Evolutionary conservation across 306 rosid species (phyloP).

Genomic region (Lathyrus sativus): DNA sequence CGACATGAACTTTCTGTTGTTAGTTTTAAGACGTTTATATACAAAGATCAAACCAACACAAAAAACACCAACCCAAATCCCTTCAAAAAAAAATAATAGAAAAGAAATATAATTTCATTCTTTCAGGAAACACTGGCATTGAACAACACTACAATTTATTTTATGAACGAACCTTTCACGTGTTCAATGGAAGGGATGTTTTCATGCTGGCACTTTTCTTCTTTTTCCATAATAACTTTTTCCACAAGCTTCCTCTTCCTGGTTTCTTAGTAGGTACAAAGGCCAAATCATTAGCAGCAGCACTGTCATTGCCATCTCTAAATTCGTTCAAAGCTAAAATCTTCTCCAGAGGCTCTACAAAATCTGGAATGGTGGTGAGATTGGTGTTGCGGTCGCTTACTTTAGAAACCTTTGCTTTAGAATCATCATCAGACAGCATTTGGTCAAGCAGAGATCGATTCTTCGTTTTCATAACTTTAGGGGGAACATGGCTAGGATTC

Average conservation of each 20-base stretch:
- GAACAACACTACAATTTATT: constrained; percentile 32
- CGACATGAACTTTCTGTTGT: not conserved
- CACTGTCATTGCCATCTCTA: constrained; percentile 38
- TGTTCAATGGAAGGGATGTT: constrained; percentile 38
- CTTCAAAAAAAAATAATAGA: constrained; percentile 4
- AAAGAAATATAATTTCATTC: constrained; percentile 22
- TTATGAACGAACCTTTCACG: constrained; percentile 38
- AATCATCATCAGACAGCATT: constrained; percentile 77
- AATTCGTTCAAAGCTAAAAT: constrained; percentile 49
- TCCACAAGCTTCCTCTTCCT: constrained; percentile 63
- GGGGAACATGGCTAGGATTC: constrained; percentile 33
- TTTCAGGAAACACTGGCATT: constrained; percentile 25
- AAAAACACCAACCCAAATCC: constrained; percentile 34
- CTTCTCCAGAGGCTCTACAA: constrained; percentile 45
- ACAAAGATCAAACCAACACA: constrained; percentile 40
- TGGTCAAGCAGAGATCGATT: constrained; percentile 69
- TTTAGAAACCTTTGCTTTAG: constrained; percentile 43
- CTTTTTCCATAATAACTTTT: constrained; percentile 72
- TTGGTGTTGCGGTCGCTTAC: constrained; percentile 39
- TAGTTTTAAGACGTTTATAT: constrained; percentile 9
- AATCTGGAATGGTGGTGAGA: constrained; percentile 28
- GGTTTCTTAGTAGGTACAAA: constrained; percentile 61
- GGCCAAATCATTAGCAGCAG: constrained; percentile 51
- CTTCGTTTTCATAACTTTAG: constrained; percentile 41
- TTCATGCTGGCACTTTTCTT: constrained; percentile 64